Evolutionary conservation across 345 rosid species (phyloP), one percentile per base, ranked within the genome.

Genomic region (Brassica rapa): DNA sequence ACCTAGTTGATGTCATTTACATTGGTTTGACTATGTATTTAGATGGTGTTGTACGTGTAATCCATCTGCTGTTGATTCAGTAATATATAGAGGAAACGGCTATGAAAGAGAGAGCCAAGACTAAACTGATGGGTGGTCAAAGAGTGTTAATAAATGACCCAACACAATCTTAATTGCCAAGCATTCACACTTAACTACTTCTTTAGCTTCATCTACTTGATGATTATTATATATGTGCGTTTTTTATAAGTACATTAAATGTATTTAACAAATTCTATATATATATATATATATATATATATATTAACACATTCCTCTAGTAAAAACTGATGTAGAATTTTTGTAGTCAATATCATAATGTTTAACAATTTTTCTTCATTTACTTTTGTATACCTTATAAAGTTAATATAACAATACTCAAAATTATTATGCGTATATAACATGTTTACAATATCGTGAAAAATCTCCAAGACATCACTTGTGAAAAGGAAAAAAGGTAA

Each of bases 141-240:
- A 73, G 70, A 61, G 46, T 67, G 78, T 73, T 79, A 73, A 51
- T 73, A 73, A 73, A 79, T 73, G 74, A 67, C 23, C 70, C 65
- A 79, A 25, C 82, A 73, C 43, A 61, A 61, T 35, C 82, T 67
- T 79, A 79, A 79, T 61, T 67, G 70, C 70, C 78, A 73, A 73
- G 78, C 78, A 73, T 79, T 79, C 78, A 73, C 78, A 73, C 65
- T 73, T 68, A 68, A 73, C 82, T 73, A 61, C 78, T 79, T 53
- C 21, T 35, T 68, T 79, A 68, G 35, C 43, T 60, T 79, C 56
- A 2, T 67, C 25, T 73, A 66, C 39, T 72, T 57, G 77, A 30
- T 66, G 53, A 29, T 72, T 65, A 57, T 78, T 41, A 14, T 77
- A 55, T 30, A 64, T 21, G 43, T 39, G 8, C 1, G 19, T 53